These are phyloP conservation scores for Neurospora sp. DNA, from an alignment of 495 filamentous ascomycete species.

Conservation along the genomic window DNA sequence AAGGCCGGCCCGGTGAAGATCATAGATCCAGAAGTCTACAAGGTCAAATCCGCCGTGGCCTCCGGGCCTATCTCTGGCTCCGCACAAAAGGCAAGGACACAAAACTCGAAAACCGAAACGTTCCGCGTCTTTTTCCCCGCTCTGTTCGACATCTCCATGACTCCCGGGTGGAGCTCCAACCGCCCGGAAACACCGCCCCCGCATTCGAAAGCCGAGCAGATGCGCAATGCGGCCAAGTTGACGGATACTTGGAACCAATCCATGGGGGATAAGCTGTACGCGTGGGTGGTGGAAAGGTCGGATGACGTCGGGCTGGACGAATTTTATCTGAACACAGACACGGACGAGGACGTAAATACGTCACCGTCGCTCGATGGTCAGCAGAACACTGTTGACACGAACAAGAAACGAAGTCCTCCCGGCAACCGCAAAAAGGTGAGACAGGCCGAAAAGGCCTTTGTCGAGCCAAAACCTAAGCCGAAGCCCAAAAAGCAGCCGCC, in stretches of 20 bases:
- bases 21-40: background rate
- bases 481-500: background rate
- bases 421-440: background rate
- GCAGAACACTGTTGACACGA: too few relatives aligned
- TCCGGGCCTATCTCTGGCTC: background rate
- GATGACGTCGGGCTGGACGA: background rate
- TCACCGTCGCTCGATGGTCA: background rate
- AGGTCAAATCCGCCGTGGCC: background rate
- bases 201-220: constrained; percentile 22
- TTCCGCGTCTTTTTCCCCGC: constrained; percentile 35
- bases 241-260: constrained; percentile 23
- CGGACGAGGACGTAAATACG: background rate
- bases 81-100: background rate
- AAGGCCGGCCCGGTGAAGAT: constrained; percentile 10
- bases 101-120: background rate
- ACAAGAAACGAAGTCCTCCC: background rate
- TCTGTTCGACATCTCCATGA: constrained; percentile 35
- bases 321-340: background rate
- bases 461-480: background rate
- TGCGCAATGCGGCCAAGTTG: constrained; percentile 28
- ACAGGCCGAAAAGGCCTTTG: background rate
- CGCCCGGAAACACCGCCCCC: constrained; percentile 15
- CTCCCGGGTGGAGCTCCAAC: constrained; percentile 28
- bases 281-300: constrained; percentile 18
- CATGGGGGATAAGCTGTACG: constrained; percentile 13